Percentiles rank a stretch among this genome's conserved stretches.
Conservation (phyloP, 371 early-diverging fungal genomes). For the Rhizopus delemar region DNA sequence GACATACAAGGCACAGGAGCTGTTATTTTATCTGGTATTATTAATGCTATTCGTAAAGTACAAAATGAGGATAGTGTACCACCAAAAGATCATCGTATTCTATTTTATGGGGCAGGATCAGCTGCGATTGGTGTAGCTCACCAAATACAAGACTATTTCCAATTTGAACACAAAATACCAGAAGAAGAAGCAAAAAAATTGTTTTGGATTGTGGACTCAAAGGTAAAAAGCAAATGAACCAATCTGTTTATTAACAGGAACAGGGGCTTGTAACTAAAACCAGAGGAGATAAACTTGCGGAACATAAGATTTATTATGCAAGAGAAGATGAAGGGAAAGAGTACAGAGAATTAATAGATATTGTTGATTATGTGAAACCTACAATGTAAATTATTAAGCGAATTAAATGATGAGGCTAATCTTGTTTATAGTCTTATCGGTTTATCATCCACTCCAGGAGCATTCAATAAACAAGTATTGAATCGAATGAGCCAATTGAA, state of each 20-base stretch:
- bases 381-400: slow-evolving; percentile 4
- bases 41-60: slow-evolving; percentile 80
- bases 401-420: no score
- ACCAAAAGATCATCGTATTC: slow-evolving; percentile 75
- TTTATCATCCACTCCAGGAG: slow-evolving; percentile 73
- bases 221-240: slow-evolving; percentile 11
- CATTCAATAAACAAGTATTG: slow-evolving; percentile 67
- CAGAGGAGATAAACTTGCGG: slow-evolving; percentile 81
- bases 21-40: slow-evolving; percentile 88
- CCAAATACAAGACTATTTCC: slow-evolving; percentile 80
- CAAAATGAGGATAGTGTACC: slow-evolving; percentile 51
- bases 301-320: slow-evolving; percentile 83
- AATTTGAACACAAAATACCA: slow-evolving; percentile 61
- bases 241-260: neutral
- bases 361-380: slow-evolving; percentile 67
- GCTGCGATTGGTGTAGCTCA: slow-evolving; percentile 91
- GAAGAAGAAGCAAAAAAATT: slow-evolving; percentile 73
- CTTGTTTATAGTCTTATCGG: slow-evolving; percentile 67
- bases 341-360: slow-evolving; percentile 67
- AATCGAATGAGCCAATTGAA: slow-evolving; percentile 71
- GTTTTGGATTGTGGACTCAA: slow-evolving; percentile 90
- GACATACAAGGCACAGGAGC: slow-evolving; percentile 81
- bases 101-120: slow-evolving; percentile 88
- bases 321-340: slow-evolving; percentile 77
- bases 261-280: slow-evolving; percentile 77